Conservation (phyloP, 495 filamentous ascomycete genomes). For the Apiosordaria backusii region DNA sequence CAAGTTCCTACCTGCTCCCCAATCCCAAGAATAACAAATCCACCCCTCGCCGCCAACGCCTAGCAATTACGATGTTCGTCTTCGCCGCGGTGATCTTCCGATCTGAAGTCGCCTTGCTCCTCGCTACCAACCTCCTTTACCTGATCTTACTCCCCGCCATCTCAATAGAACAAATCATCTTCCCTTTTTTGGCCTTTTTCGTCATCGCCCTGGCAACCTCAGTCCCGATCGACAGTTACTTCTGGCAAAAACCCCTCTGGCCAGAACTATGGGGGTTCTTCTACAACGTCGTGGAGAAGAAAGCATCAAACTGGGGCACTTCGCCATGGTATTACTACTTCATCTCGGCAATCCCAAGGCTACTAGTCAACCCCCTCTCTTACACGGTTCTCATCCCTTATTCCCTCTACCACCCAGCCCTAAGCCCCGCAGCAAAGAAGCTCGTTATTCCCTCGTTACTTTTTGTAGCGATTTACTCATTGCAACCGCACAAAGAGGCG, state of each 20-base stretch:
- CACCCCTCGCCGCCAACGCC: conserved; percentile 39
- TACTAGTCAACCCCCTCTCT: conserved; percentile 74
- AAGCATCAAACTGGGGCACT: conserved; percentile 80
- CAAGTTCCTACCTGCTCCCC: conserved; percentile 68
- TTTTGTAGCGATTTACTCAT: conserved; percentile 76
- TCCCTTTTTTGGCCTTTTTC: conserved; percentile 65
- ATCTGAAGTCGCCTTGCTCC: conserved; percentile 81
- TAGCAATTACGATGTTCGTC: conserved; percentile 71
- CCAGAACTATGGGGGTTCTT: conserved; percentile 86
- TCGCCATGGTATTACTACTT: conserved; percentile 84
- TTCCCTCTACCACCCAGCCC: conserved; percentile 53
- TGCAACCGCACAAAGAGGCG: conserved; percentile 92
- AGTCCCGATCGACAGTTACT: conserved; percentile 77
- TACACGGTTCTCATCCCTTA: conserved; percentile 62
- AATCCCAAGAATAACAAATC: conserved; percentile 30
- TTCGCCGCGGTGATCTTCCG: conserved; percentile 84
- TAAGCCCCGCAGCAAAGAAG: conserved; percentile 39
- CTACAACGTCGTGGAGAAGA: conserved; percentile 81
- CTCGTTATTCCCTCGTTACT: conserved; percentile 62
- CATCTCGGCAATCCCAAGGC: conserved; percentile 70
- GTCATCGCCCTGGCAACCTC: conserved; percentile 60
- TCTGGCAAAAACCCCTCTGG: conserved; percentile 89
- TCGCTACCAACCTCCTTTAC: conserved; percentile 54
- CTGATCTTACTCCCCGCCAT: conserved; percentile 56
- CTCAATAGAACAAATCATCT: conserved; percentile 57